These are phyloP conservation scores for Hanseniaspora guilliermondii DNA, from an alignment of 805 yeast species.

Conservation along the genomic window DNA sequence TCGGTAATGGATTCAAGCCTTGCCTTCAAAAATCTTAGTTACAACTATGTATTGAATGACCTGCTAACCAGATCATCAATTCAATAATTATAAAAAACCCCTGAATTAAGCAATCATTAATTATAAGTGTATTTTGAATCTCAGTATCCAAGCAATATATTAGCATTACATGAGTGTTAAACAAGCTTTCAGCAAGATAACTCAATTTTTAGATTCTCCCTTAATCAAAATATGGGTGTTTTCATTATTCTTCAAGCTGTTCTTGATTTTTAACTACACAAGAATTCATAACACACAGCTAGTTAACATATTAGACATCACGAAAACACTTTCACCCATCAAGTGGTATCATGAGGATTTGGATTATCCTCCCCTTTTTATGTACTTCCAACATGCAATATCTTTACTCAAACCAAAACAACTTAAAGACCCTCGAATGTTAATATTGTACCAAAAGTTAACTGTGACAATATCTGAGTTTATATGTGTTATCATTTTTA, in stretches of 20 bases:
- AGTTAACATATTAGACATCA: constrained; percentile 31
- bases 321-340: constrained; percentile 55
- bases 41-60: too few species aligned
- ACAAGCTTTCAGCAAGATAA: neutral
- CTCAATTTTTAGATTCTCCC: constrained; percentile 30
- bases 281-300: constrained; percentile 78
- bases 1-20: too few species aligned
- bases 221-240: constrained; percentile 60
- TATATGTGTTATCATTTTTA: constrained; percentile 51
- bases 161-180: neutral
- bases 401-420: constrained; percentile 54
- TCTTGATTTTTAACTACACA: constrained; percentile 67
- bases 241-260: constrained; percentile 43
- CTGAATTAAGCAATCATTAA: neutral
- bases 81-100: neutral
- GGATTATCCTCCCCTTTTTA: constrained; percentile 96
- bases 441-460: constrained; percentile 65
- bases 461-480: constrained; percentile 73
- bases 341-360: constrained; percentile 91
- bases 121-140: too few species aligned
- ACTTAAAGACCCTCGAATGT: constrained; percentile 47
- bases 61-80: neutral
- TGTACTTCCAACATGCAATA: constrained; percentile 79
- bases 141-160: too few species aligned
- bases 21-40: too few species aligned